Conservation (phyloP, 2,329 filamentous ascomycete genomes). For the Verticillium nubilum region DNA sequence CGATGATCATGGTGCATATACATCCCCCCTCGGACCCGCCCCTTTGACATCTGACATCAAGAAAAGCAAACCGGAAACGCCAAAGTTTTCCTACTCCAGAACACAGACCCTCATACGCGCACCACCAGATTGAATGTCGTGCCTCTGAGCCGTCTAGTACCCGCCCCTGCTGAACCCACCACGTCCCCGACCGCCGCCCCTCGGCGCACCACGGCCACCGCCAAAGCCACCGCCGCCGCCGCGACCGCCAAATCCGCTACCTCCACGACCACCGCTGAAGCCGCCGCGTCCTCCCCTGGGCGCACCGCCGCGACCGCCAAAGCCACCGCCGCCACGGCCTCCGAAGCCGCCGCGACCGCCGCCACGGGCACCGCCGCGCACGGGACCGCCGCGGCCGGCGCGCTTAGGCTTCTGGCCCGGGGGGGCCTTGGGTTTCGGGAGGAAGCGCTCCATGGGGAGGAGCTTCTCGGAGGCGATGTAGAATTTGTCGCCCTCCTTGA, state of each 20-base stretch:
- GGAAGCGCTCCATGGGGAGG: conserved; percentile 89
- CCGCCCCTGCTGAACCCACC: neutral
- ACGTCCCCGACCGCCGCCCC: neutral
- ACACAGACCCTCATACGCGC: neutral
- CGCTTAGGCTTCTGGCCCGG: conserved; percentile 58
- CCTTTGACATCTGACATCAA: conserved; percentile 4
- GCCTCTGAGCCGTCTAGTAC: neutral
- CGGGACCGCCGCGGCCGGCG: conserved; percentile 43
- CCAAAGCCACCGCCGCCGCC: conserved; percentile 12
- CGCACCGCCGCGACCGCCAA: conserved; percentile 36
- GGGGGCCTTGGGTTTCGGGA: conserved; percentile 82
- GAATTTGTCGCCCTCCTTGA: conserved; percentile 96
- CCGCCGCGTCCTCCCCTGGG: conserved; percentile 19
- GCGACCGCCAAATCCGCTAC: conserved; percentile 20
- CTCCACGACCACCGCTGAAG: conserved; percentile 23
- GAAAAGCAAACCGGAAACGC: conserved; percentile 1
- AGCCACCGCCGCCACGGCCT: conserved; percentile 27
- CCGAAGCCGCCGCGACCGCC: conserved; percentile 25
- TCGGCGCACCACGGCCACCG: conserved; percentile 7
- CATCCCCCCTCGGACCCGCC: neutral
- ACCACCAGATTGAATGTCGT: neutral
- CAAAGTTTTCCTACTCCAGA: conserved; percentile 3
- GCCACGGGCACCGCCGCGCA: conserved; percentile 26
- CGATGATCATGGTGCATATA: neutral
- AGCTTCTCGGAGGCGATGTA: conserved; percentile 94